Evolutionary conservation across 495 filamentous ascomycete species (phyloP), one percentile per base, ranked within the genome.

Genomic region (Annulohypoxylon moriforme): DNA sequence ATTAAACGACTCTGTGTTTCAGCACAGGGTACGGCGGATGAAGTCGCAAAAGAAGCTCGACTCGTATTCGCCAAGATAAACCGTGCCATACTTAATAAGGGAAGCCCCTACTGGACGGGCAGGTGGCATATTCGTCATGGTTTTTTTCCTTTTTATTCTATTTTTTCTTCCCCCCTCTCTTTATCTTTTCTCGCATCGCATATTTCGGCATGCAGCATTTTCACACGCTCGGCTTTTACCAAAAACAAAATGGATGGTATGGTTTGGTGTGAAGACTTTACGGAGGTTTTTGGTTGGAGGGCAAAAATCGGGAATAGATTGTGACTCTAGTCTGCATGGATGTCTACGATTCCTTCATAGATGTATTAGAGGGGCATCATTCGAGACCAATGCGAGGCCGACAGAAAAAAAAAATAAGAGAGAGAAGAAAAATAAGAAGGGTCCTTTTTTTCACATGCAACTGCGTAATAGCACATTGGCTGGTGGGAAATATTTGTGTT

Each of bases 301-400:
- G 68, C 59, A 71, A 74, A 71, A 74, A 60, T 64, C 46, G 63
- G 64, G 63, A 68, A 74, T 74, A 74, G 72, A 74, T 71, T 74
- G 72, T 74, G 72, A 71, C 63, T 74, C 67, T 71, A 74, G 72
- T 74, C 72, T 71, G 72, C 72, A 74, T 74, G 71, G 71, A 73
- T 38, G 72, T 71, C 72, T 74, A 60, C 72, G 64, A 71, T 74
- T 74, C 72, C 72, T 74, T 74, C 72, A 74, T 74, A 74, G 72
- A 71, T 64, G 66, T 69, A 47, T 73, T 73, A 73, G 71, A 73
- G 71, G 71, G 66, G 71, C 52, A 69, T 66, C 57, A 69, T 67
- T 69, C 66, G 66, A 73, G 71, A 73, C 71, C 66, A 60, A 69
- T 69, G 66, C 71, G 61, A 73, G 57, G 66, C 66, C 66, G 22